phyloP scores from a whole-genome alignment of 352 stramenopile genomes.

The Peronospora tabacina region DNA sequence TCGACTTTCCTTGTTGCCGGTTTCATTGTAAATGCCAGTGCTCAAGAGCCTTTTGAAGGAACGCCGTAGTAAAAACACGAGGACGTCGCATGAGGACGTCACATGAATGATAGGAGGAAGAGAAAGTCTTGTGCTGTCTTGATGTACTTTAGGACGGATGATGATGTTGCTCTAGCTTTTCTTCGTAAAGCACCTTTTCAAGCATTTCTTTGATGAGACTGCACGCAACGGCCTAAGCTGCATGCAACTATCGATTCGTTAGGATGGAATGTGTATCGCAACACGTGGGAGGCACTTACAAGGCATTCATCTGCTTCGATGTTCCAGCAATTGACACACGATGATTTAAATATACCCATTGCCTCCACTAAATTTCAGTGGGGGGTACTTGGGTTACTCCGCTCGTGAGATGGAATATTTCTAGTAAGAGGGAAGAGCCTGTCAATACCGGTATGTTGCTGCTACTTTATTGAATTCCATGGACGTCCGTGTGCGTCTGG shows the following conservation, averaged over 20 bases:
- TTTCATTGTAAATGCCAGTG: neutral
- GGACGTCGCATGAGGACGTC: constrained; percentile 53
- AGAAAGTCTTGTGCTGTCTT: constrained; percentile 48
- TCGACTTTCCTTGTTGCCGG: neutral
- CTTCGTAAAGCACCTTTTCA: constrained; percentile 26
- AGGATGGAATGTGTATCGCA: neutral
- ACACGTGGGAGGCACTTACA: constrained; percentile 16
- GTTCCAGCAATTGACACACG: constrained; percentile 33
- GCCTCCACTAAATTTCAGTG: constrained; percentile 93
- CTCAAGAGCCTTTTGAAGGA: constrained; percentile 42
- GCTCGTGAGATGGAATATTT: neutral
- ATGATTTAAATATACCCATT: constrained; percentile 71
- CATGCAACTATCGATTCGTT: constrained; percentile 2
- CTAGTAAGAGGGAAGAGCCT: neutral
- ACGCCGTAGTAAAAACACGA: constrained; percentile 59
- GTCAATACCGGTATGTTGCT: neutral
- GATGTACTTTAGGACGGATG: constrained; percentile 29
- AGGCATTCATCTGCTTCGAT: constrained; percentile 27
- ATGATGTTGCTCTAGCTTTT: constrained; percentile 17
- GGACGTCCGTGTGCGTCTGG: constrained; percentile 29
- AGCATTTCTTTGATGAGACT: constrained; percentile 51
- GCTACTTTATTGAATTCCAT: neutral
- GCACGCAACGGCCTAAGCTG: constrained; percentile 2
- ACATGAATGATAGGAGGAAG: constrained; percentile 45
- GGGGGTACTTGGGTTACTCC: constrained; percentile 4